Conservation (phyloP, 352 stramenopile species). For the Thraustochytrium sp. region DNA sequence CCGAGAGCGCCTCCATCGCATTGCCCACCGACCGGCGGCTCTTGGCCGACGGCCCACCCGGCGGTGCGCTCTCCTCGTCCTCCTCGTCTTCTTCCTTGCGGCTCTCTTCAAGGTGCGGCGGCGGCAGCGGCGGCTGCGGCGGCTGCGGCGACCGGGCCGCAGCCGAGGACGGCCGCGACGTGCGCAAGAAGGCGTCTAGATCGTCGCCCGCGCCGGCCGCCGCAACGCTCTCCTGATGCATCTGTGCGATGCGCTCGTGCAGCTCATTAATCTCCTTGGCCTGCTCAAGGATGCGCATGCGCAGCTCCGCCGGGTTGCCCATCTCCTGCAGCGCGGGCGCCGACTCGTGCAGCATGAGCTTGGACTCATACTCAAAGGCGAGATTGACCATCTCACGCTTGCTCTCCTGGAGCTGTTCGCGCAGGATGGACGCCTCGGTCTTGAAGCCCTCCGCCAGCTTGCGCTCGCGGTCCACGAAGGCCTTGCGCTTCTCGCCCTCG, state of each 20-base stretch:
- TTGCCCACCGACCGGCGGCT: background rate
- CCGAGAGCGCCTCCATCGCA: background rate
- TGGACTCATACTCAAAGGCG: conserved; percentile 32
- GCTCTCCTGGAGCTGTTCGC: conserved; percentile 24
- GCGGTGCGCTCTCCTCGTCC: background rate
- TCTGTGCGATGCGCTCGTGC: background rate
- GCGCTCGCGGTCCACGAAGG: background rate
- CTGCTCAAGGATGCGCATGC: conserved; percentile 7
- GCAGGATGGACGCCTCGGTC: background rate
- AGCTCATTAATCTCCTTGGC: conserved; percentile 31
- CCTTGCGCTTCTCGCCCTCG: conserved; percentile 31
- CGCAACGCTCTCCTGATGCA: background rate
- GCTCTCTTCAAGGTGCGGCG: background rate
- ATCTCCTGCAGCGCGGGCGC: conserved; percentile 17
- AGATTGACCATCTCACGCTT: conserved; percentile 36
- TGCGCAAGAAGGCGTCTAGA: no score
- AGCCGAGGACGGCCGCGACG: background rate
- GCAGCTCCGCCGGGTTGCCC: conserved; percentile 17
- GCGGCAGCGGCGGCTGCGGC: background rate
- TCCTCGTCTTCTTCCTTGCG: background rate
- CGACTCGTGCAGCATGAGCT: background rate
- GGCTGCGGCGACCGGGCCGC: background rate
- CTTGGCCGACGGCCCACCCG: no score
- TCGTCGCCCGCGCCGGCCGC: background rate
- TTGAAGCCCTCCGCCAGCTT: background rate